Evolutionary conservation across 176 grass and related monocot species (phyloP), one percentile per base, ranked within the genome.

Genomic region (Oryza punctata): DNA sequence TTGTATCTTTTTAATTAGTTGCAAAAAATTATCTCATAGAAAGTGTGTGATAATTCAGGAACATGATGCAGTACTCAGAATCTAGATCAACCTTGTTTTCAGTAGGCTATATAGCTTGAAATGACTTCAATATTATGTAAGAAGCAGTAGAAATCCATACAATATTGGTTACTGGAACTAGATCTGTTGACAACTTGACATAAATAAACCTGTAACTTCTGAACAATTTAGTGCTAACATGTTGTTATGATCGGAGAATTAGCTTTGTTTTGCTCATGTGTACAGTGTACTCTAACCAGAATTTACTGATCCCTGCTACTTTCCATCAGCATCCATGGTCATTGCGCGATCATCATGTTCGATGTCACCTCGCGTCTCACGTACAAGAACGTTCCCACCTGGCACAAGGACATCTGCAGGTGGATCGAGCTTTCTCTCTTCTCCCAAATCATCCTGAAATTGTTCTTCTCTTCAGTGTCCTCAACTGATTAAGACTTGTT

Each of bases 341-440:
- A 94, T 0, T 91, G 92, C n/a, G 92, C 89, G 0, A 94, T 94
- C 67, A 91, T 94, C 61, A 94, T 94, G 92, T 94, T 94, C 23
- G 87, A 91, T 72, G 92, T 89, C 15, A 94, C 92, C 43, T 81
- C 89, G 65, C 72, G 87, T 19, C 60, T 94, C 7, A 94, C 89
- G 15, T 94, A 92, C 87, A 94, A 90, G 69, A 94, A 94, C 59
- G 87, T 94, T 67, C 87, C 92, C 18, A 94, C 84, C 16, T 94
- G 89, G 89, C 92, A 94, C 75, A 85, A 78, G 69, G 89, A 91
- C 43, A 78, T 94, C 21, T 91, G 92, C 92, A 89, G 92, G 92
- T 90, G 59, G 44, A 81, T n/a, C n/a, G n/a, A 33, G 1, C 11
- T 27, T 12, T 57, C 18, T 59, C 19, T 59, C 19, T 75, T 1